phyloP scores from a whole-genome alignment of 306 rosid species.

The Fragaria iinumae region DNA sequence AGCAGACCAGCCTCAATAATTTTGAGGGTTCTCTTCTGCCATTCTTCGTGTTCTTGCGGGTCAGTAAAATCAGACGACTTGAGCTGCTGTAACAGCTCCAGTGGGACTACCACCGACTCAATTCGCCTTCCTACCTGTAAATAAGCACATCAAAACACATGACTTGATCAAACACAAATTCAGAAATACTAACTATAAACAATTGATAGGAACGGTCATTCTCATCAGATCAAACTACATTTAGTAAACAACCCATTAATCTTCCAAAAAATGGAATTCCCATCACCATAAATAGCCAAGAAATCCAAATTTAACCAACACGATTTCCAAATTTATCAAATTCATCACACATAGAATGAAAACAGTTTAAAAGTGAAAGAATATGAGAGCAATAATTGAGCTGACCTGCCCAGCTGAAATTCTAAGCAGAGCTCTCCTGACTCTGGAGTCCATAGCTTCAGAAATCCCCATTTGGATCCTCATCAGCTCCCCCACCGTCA shows the following conservation, averaged over 20 bases:
- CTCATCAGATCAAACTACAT: slow-evolving; percentile 33
- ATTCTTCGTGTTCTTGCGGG: slow-evolving; percentile 69
- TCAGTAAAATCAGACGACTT: slow-evolving; percentile 84
- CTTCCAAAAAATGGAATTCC: background rate
- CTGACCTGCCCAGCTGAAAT: slow-evolving; percentile 98
- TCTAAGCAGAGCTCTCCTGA: slow-evolving; percentile 79
- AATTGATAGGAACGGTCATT: background rate
- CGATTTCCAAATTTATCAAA: background rate
- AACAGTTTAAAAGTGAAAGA: background rate
- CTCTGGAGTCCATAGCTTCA: slow-evolving; percentile 87
- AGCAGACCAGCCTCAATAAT: slow-evolving; percentile 95
- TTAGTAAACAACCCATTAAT: background rate
- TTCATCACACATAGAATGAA: background rate
- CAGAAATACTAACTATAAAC: background rate
- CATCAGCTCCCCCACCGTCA: slow-evolving; percentile 96
- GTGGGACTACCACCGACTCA: slow-evolving; percentile 91
- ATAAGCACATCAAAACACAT: slow-evolving; percentile 23
- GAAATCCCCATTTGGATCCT: slow-evolving; percentile 95
- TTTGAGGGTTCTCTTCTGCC: slow-evolving; percentile 86
- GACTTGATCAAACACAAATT: background rate
- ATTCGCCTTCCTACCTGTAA: slow-evolving; percentile 88
- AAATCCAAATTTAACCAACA: slow-evolving; percentile 1
- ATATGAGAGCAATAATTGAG: slow-evolving; percentile 27
- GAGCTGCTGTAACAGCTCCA: slow-evolving; percentile 92
- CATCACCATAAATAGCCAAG: background rate